Evolutionary conservation across 441 rosid genomes (phyloP).

Genomic region (Cnidoscolus chayamansa): DNA sequence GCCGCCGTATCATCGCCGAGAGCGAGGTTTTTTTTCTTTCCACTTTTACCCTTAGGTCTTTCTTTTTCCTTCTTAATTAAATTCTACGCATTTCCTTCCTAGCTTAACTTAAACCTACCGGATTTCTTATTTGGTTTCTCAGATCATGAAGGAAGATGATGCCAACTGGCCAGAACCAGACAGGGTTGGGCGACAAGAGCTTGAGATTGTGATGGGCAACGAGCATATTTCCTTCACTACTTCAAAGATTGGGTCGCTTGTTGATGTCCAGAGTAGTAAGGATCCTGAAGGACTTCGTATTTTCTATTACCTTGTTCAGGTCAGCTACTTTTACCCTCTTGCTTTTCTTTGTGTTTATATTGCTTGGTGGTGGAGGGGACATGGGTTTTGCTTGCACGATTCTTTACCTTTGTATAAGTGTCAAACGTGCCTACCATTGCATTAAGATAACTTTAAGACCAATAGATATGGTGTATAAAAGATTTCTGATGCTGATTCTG

Average conservation of each 20-base stretch:
- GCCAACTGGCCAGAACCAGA: conserved; percentile 95
- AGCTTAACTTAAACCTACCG: neutral
- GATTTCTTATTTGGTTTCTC: conserved; percentile 5
- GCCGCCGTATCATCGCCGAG: conserved; percentile 89
- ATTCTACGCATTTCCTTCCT: neutral
- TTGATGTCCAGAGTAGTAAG: conserved; percentile 84
- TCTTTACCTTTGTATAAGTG: neutral
- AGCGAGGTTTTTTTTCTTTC: conserved; percentile 51
- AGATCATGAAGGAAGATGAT: conserved; percentile 98
- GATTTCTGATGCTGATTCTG: neutral
- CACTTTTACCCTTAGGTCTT: neutral
- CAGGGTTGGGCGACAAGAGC: conserved; percentile 88
- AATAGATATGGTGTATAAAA: neutral
- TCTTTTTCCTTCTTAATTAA: neutral
- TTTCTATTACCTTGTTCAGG: conserved; percentile 96
- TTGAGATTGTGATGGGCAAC: conserved; percentile 92
- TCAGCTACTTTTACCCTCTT: conserved; percentile 19
- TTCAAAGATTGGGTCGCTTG: conserved; percentile 92
- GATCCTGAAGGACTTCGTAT: conserved; percentile 95
- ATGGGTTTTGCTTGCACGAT: neutral
- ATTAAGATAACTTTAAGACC: neutral
- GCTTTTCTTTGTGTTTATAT: neutral
- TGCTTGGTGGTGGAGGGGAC: neutral
- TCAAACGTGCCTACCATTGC: neutral
- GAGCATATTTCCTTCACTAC: conserved; percentile 94